Base-by-base conservation (phyloP, 2,329 filamentous ascomycete species). In the Lasiodiplodia hormozganensis region DNA sequence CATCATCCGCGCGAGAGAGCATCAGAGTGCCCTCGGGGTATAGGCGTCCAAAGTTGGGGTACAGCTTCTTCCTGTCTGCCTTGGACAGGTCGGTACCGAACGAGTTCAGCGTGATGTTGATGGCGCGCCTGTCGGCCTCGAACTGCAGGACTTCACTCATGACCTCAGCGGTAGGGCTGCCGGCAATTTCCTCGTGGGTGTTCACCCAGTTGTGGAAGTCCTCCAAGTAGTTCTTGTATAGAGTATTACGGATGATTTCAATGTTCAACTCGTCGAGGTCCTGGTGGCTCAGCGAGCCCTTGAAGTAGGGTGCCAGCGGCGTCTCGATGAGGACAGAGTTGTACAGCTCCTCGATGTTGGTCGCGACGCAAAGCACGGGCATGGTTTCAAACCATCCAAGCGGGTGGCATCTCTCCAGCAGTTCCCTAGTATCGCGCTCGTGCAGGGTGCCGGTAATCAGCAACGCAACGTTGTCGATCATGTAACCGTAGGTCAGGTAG, bases 221-320 rank as follows among this genome's bases (percentile, higher is more conserved):
- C 80, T 99, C 96, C 8, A 99, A 88, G 79, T 99, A 99, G 85
- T 98, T 98, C 87, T 99, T 99, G 86, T 98, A 99, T 43, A 99
- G 86, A 0, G 94, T 99, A 82, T 99, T 99, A 72, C 96, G 91
- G 69, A 99, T 92, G 80, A 99, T 99, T 83, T 99, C 96, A 75
- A 99, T 99, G 84, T 99, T 99, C 76, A 99, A 86, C 85, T 99
- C 96, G 82, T 99, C 96, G 62, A 99, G 87, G 79, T 99, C 96
- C 80, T 97, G 94, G 81, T 97, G 94, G 82, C 92, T 96, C 70
- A 99, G 86, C 73, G 92, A 97, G 74, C 94, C 93, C 84, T 99
- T 98, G 88, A 99, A 99, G 83, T 97, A 99, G 10, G 93, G 90
- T 16, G 96, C 96, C 58, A 99, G 86, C 4, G 96, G 96, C 3